phyloP scores from a whole-genome alignment of 768 basidiomycete genomes.

The Boletus fagicola region DNA sequence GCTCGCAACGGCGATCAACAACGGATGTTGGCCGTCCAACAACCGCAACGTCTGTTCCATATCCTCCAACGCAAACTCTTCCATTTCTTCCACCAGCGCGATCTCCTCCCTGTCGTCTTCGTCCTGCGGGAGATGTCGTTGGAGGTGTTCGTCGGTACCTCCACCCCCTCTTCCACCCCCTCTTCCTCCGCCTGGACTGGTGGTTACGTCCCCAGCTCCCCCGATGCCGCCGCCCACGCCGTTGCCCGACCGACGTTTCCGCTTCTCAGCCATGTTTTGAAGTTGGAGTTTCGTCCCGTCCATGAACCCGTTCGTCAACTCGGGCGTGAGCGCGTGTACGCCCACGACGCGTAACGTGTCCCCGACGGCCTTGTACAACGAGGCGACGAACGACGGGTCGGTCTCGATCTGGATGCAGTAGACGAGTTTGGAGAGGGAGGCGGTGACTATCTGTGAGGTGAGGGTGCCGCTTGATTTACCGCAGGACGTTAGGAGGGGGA shows the following conservation, averaged over 20 bases:
- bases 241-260: slow-evolving; percentile 49
- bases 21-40: slow-evolving; percentile 59
- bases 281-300: slow-evolving; percentile 74
- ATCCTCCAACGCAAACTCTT: slow-evolving; percentile 78
- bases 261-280: slow-evolving; percentile 62
- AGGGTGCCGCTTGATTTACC: slow-evolving; percentile 66
- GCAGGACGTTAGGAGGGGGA: slow-evolving; percentile 67
- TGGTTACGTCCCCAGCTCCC: neutral
- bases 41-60: slow-evolving; percentile 61
- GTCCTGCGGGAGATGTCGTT: neutral
- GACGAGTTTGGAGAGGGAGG: slow-evolving; percentile 65
- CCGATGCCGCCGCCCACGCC: slow-evolving; percentile 7
- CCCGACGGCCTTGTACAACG: slow-evolving; percentile 68
- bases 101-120: slow-evolving; percentile 67
- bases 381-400: slow-evolving; percentile 75
- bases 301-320: slow-evolving; percentile 53
- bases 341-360: slow-evolving; percentile 62
- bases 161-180: too few relatives aligned
- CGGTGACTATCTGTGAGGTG: slow-evolving; percentile 64
- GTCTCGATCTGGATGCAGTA: slow-evolving; percentile 62
- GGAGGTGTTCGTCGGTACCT: neutral
- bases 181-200: neutral
- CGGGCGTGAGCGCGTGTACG: slow-evolving; percentile 49
- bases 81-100: slow-evolving; percentile 75
- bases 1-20: slow-evolving; percentile 68